phyloP scores from a whole-genome alignment of 1,284 basidiomycete genomes.

The Fomitopsis pinicola region DNA sequence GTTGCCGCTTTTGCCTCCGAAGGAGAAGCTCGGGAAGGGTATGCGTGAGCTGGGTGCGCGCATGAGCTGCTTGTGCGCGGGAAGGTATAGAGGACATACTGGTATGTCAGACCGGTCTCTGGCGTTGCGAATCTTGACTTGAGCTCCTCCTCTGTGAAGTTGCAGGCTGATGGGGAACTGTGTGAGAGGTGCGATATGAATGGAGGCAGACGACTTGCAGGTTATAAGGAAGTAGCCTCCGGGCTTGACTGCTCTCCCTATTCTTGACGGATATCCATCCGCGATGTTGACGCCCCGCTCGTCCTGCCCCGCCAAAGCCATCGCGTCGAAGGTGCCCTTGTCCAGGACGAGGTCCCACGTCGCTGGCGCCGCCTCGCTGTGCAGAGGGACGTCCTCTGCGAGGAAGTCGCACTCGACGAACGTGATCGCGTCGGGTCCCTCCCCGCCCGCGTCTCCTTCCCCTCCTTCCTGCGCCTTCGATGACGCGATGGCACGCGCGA shows the following conservation, averaged over 20 bases:
- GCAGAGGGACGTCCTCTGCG: constrained; percentile 34
- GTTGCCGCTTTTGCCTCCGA: constrained; percentile 75
- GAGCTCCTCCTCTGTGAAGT: constrained; percentile 85
- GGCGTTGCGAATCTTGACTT: constrained; percentile 48
- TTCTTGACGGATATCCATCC: constrained; percentile 58
- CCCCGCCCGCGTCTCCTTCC: constrained; percentile 4
- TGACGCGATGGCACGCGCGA: constrained; percentile 50
- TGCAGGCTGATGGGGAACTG: constrained; percentile 55
- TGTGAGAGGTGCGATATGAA: not conserved
- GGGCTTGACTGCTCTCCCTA: constrained; percentile 54
- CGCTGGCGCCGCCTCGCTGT: constrained; percentile 1
- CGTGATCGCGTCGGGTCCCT: constrained; percentile 32
- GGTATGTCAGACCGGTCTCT: constrained; percentile 51
- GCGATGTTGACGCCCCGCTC: constrained; percentile 51
- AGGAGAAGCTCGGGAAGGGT: constrained; percentile 67
- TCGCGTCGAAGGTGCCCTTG: constrained; percentile 86
- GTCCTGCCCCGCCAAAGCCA: constrained; percentile 70
- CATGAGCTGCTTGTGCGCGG: not conserved
- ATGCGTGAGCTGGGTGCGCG: constrained; percentile 57
- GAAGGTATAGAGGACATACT: constrained; percentile 41
- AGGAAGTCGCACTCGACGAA: constrained; percentile 64
- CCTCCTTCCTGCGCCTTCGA: constrained; percentile 26
- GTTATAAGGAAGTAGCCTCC: constrained; percentile 82
- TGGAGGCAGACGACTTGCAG: constrained; percentile 42
- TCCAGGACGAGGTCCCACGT: constrained; percentile 70